Percentiles rank a stretch among this genome's conserved stretches.
Conservation (phyloP, 2,329 filamentous ascomycete genomes). For the Fusarium solani-melongenae region DNA sequence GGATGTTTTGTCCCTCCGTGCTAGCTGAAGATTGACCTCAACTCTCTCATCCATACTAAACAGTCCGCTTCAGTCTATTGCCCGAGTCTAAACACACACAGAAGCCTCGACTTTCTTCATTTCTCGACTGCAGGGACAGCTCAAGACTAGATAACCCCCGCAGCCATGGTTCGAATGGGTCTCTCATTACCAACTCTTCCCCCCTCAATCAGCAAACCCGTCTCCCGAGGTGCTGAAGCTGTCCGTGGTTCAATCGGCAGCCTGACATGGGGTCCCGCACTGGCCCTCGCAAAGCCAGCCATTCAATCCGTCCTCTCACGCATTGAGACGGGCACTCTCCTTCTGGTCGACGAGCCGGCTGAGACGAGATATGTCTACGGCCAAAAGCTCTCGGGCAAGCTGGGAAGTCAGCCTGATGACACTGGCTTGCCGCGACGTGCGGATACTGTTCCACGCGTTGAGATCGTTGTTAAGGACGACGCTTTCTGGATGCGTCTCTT, state of each 20-base stretch:
- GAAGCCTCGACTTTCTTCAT: not conserved
- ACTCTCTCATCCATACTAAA: not conserved
- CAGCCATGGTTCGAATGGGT: constrained; percentile 14
- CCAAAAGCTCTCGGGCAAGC: constrained; percentile 54
- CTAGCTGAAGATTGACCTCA: not conserved
- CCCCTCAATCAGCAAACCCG: constrained; percentile 50
- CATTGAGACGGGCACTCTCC: constrained; percentile 60
- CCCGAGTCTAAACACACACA: not conserved
- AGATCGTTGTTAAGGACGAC: constrained; percentile 71
- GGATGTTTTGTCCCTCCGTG: not conserved
- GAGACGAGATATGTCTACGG: constrained; percentile 57
- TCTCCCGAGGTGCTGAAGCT: constrained; percentile 53
- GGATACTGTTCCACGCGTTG: constrained; percentile 55
- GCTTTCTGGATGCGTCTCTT: constrained; percentile 77
- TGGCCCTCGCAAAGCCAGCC: constrained; percentile 58
- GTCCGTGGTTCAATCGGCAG: constrained; percentile 56
- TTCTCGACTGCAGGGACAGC: not conserved
- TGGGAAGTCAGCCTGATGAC: constrained; percentile 50
- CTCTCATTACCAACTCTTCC: constrained; percentile 49
- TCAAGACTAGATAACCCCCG: not conserved
- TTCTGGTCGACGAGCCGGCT: constrained; percentile 59
- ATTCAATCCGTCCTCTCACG: constrained; percentile 58
- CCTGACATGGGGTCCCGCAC: constrained; percentile 59
- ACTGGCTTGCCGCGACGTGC: constrained; percentile 49
- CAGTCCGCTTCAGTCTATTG: not conserved